These are phyloP conservation scores for Blastobotrys indianensis DNA, from an alignment of 1,139 yeast species.

Conservation along the genomic window DNA sequence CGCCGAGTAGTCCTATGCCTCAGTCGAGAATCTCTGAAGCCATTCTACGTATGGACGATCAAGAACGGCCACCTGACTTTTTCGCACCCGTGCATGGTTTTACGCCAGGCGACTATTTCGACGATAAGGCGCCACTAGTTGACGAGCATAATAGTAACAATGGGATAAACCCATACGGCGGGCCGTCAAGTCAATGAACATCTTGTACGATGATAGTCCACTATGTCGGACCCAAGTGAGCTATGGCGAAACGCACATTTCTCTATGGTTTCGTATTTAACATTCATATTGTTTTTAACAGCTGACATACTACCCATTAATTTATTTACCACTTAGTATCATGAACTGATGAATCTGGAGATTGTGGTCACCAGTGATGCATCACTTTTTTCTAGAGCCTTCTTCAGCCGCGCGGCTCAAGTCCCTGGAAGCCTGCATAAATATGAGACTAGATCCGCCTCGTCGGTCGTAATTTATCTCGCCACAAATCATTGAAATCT, in stretches of 20 bases:
- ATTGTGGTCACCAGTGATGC: neutral
- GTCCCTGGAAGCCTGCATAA: neutral
- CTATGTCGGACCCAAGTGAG: too few relatives aligned
- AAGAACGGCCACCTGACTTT: constrained; percentile 16
- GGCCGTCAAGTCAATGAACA: too few relatives aligned
- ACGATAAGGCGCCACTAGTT: constrained; percentile 23
- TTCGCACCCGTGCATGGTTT: constrained; percentile 27
- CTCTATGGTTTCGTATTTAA: too few relatives aligned
- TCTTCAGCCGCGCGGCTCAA: constrained; percentile 1
- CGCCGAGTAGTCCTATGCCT: neutral
- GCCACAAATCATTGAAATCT: neutral
- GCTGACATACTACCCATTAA: too few relatives aligned
- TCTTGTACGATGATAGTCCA: too few relatives aligned
- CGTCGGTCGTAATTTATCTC: too few relatives aligned
- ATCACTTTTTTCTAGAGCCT: neutral
- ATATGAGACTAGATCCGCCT: too few relatives aligned
- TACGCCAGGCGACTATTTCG: constrained; percentile 31
- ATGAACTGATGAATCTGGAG: too few relatives aligned
- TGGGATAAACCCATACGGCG: too few relatives aligned
- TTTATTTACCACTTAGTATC: too few relatives aligned
- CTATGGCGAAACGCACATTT: too few relatives aligned
- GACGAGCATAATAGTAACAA: neutral
- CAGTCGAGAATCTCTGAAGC: neutral
- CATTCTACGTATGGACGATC: neutral
- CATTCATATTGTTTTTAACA: too few relatives aligned